phyloP scores from a whole-genome alignment of 345 rosid genomes.

The Erucastrum elatum region DNA sequence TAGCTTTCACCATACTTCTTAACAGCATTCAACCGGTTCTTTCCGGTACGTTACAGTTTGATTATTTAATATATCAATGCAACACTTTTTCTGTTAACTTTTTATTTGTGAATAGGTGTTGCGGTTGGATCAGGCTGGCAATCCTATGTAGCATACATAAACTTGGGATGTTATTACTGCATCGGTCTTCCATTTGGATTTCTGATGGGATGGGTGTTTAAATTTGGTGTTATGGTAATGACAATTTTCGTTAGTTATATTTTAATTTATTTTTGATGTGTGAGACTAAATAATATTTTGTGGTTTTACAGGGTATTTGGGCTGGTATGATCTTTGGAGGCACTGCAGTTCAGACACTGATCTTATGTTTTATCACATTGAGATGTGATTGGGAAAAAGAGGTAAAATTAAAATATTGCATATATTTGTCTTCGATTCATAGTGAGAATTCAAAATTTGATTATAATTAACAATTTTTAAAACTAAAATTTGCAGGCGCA shows the following conservation, averaged over 20 bases:
- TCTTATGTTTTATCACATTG: constrained; percentile 51
- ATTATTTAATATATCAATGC: neutral
- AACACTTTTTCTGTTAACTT: constrained; percentile 1
- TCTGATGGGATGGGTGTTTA: constrained; percentile 85
- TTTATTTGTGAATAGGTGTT: constrained; percentile 51
- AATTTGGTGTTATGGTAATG: constrained; percentile 71
- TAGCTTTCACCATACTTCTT: constrained; percentile 81
- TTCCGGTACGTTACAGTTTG: constrained; percentile 50
- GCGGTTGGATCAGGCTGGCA: constrained; percentile 99
- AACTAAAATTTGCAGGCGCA: constrained; percentile 57
- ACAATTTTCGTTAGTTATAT: neutral
- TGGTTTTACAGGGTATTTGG: constrained; percentile 65
- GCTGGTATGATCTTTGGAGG: constrained; percentile 89
- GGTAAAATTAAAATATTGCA: constrained; percentile 35
- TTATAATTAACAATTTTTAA: neutral
- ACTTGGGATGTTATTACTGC: constrained; percentile 83
- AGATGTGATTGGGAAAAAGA: constrained; percentile 81
- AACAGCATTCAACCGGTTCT: constrained; percentile 87
- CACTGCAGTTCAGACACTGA: constrained; percentile 65
- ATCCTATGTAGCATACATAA: constrained; percentile 80
- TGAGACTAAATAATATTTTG: neutral
- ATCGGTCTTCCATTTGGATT: constrained; percentile 82
- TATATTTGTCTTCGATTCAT: neutral
- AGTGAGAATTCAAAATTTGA: neutral
- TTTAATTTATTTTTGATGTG: neutral